Evolutionary conservation across 129 eudicot genomes (phyloP).

Genomic region (Flaveria robusta): DNA sequence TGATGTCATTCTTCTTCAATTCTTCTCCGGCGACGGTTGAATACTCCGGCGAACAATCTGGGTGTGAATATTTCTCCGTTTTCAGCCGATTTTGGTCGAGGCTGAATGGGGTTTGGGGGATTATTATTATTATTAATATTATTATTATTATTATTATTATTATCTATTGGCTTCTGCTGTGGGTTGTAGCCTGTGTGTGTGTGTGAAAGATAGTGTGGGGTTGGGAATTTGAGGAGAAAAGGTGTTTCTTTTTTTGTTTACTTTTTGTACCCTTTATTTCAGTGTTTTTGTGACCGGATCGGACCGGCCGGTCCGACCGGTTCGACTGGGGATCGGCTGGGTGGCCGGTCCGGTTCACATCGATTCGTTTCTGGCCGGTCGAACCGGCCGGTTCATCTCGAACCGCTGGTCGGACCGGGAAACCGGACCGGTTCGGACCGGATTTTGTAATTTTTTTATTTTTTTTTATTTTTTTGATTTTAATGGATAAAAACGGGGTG

Average conservation of each 20-base stretch:
- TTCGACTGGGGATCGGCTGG: too few relatives aligned
- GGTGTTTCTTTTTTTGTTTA: slow-evolving; percentile 21
- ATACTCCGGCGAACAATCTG: slow-evolving; percentile 31
- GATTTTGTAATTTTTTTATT: too few relatives aligned
- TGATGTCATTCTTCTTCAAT: slow-evolving; percentile 29
- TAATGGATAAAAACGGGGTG: too few relatives aligned
- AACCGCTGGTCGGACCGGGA: too few relatives aligned
- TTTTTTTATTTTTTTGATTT: too few relatives aligned
- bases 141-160: neutral
- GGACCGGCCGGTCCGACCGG: too few relatives aligned
- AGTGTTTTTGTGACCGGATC: too few relatives aligned
- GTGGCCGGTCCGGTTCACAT: too few relatives aligned
- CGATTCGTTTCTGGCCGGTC: too few relatives aligned
- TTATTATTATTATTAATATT: slow-evolving; percentile 2
- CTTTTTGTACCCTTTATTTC: slow-evolving; percentile 29
- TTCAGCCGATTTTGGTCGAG: neutral
- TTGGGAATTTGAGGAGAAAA: slow-evolving; percentile 38
- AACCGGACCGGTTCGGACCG: too few relatives aligned
- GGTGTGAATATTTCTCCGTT: neutral
- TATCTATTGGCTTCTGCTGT: slow-evolving; percentile 19
- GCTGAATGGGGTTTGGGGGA: neutral
- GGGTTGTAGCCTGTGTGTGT: neutral
- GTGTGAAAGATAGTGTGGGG: slow-evolving; percentile 32
- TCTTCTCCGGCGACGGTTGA: slow-evolving; percentile 16
- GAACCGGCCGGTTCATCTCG: too few relatives aligned